These are phyloP conservation scores for Termitomyces sp. DNA, from an alignment of 768 basidiomycete genomes.

Conservation along the genomic window DNA sequence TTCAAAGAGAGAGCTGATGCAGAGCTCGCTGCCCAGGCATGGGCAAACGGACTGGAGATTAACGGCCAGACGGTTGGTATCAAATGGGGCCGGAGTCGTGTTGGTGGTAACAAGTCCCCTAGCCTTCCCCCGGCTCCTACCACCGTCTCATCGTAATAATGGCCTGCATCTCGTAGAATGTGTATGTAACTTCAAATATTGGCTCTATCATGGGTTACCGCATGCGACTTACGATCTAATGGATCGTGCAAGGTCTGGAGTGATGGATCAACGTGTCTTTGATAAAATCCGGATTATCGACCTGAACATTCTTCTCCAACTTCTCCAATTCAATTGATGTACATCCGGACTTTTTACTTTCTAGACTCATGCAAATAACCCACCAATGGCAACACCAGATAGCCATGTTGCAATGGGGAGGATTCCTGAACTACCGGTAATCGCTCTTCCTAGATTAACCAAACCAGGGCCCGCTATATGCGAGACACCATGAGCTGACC, in stretches of 20 bases:
- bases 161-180: background rate
- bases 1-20: constrained; percentile 82
- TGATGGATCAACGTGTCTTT: background rate
- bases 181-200: background rate
- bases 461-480: constrained; percentile 55
- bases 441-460: constrained; percentile 52
- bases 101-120: constrained; percentile 29
- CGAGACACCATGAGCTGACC: constrained; percentile 6
- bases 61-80: constrained; percentile 70
- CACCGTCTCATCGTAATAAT: constrained; percentile 13
- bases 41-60: constrained; percentile 89
- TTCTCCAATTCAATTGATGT: background rate
- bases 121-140: constrained; percentile 15
- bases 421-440: constrained; percentile 32
- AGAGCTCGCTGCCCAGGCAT: constrained; percentile 83
- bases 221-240: background rate
- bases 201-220: background rate
- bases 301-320: background rate
- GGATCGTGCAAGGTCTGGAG: background rate
- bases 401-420: constrained; percentile 37
- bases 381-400: constrained; percentile 33
- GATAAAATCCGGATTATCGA: background rate
- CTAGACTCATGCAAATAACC: constrained; percentile 27
- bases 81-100: constrained; percentile 86
- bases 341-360: background rate